phyloP scores from a whole-genome alignment of 306 rosid genomes.

The Comarum palustre region DNA sequence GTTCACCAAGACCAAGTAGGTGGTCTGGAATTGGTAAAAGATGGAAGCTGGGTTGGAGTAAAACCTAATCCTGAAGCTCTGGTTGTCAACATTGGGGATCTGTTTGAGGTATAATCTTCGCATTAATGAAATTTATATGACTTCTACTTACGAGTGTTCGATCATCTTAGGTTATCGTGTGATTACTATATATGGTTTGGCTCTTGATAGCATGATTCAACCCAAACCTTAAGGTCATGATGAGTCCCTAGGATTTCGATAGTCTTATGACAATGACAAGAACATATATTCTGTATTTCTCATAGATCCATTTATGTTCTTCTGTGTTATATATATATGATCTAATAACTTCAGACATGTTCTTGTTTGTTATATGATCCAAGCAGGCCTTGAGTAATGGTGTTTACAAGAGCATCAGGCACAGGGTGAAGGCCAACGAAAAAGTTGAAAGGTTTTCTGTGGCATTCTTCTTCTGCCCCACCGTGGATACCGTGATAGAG shows the following conservation, averaged over 20 bases:
- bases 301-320: background rate
- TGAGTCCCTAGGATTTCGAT: background rate
- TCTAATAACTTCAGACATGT: conserved; percentile 27
- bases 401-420: conserved; percentile 56
- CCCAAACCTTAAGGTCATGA: background rate
- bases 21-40: conserved; percentile 27
- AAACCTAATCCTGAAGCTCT: conserved; percentile 31
- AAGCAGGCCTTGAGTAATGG: conserved; percentile 76
- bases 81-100: conserved; percentile 65
- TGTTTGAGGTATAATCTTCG: conserved; percentile 54
- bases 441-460: conserved; percentile 54
- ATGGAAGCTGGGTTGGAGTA: conserved; percentile 30
- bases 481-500: conserved; percentile 40
- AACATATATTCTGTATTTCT: background rate
- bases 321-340: background rate
- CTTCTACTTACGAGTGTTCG: background rate
- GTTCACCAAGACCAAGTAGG: conserved; percentile 30
- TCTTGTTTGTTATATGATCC: background rate
- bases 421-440: conserved; percentile 45
- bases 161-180: background rate
- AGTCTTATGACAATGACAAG: background rate
- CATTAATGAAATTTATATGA: background rate
- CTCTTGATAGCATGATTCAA: background rate
- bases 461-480: conserved; percentile 71
- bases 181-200: background rate